Conservation (phyloP, 2,329 filamentous ascomycete species). For the Penicillium janthinellum region DNA sequence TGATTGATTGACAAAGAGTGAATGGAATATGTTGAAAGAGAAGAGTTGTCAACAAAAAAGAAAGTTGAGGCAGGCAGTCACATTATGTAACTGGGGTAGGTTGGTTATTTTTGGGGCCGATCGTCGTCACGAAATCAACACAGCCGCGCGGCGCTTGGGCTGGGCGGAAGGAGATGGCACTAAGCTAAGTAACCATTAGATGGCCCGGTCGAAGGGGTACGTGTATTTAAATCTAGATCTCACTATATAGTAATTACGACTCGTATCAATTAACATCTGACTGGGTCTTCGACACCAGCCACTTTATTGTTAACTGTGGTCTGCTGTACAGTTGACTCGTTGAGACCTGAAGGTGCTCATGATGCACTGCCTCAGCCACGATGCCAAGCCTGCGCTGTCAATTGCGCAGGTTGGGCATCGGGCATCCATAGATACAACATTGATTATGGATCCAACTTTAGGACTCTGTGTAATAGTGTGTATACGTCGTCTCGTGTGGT, state of each 20-base stretch:
- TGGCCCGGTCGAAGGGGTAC: neutral
- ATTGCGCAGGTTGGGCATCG: neutral
- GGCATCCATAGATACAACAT: neutral
- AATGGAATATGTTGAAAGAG: neutral
- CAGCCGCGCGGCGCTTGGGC: conserved; percentile 27
- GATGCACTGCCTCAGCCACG: conserved; percentile 8
- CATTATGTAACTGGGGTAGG: conserved; percentile 16
- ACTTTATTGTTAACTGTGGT: neutral
- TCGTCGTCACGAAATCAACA: conserved; percentile 18
- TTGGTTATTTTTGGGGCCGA: conserved; percentile 27
- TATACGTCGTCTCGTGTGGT: neutral
- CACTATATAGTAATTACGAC: neutral
- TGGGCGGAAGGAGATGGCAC: neutral
- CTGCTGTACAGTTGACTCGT: too few relatives aligned
- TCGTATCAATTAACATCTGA: neutral
- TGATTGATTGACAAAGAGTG: neutral
- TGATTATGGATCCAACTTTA: neutral
- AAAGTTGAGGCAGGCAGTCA: conserved; percentile 23
- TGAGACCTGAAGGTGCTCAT: neutral
- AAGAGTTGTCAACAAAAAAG: neutral
- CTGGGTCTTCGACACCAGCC: neutral
- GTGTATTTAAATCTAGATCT: neutral
- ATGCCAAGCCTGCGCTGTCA: conserved; percentile 5
- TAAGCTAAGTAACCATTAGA: too few relatives aligned
- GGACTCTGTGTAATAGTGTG: neutral